phyloP scores from a whole-genome alignment of 352 stramenopile genomes.

The Pseudoperonospora humuli region DNA sequence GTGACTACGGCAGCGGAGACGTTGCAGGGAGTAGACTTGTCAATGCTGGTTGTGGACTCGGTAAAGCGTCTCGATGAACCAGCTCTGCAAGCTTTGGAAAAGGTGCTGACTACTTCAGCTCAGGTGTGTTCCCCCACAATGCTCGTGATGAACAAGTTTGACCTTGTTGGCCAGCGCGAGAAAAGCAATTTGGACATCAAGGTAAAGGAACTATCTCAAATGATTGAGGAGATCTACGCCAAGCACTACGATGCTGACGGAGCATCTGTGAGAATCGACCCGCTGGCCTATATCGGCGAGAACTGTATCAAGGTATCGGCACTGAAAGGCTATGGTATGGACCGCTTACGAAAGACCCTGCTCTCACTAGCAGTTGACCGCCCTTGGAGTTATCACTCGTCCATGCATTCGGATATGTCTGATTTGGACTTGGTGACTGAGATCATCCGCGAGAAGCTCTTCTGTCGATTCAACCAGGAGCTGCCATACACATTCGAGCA shows the following conservation, averaged over 20 bases:
- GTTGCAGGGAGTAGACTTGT: constrained; percentile 75
- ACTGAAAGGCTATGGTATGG: constrained; percentile 59
- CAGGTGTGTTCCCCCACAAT: constrained; percentile 70
- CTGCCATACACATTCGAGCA: constrained; percentile 78
- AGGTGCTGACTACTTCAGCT: constrained; percentile 71
- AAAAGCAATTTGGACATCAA: constrained; percentile 51
- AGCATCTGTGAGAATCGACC: constrained; percentile 46
- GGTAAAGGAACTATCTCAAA: constrained; percentile 70
- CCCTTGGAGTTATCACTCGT: constrained; percentile 81
- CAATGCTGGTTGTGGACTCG: constrained; percentile 77
- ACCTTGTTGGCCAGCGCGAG: constrained; percentile 51
- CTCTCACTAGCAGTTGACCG: constrained; percentile 61
- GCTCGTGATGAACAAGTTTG: constrained; percentile 85
- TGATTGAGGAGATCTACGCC: constrained; percentile 74
- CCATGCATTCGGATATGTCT: constrained; percentile 75
- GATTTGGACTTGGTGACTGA: constrained; percentile 79
- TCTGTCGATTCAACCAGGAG: constrained; percentile 82
- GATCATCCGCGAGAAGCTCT: constrained; percentile 86
- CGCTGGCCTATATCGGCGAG: constrained; percentile 62
- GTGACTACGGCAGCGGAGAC: constrained; percentile 74
- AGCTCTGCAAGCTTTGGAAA: constrained; percentile 67
- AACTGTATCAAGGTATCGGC: constrained; percentile 78
- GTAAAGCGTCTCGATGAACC: constrained; percentile 77
- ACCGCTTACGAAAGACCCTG: constrained; percentile 54
- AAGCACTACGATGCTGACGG: constrained; percentile 53